Percentiles rank a stretch among this genome's conserved stretches.
Conservation (phyloP, 1,284 basidiomycete species). For the Fomitopsis schrenkii region DNA sequence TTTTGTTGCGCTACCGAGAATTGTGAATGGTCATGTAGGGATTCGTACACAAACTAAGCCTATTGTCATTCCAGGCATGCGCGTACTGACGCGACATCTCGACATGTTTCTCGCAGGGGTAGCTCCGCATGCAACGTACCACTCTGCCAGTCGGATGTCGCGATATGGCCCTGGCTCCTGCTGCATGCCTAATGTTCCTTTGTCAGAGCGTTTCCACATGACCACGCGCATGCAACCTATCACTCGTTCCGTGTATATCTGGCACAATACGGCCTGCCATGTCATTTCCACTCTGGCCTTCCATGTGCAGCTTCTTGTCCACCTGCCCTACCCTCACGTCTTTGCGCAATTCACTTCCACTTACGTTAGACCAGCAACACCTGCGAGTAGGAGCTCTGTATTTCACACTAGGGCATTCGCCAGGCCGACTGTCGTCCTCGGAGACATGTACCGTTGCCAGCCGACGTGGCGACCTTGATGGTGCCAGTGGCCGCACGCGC, state of each 20-base stretch:
- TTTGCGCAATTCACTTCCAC: conserved; percentile 77
- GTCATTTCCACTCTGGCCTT: conserved; percentile 76
- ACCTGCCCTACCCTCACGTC: conserved; percentile 84
- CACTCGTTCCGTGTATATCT: conserved; percentile 91
- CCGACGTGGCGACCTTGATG: too few relatives aligned
- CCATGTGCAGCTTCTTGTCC: conserved; percentile 76
- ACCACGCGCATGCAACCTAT: conserved; percentile 36
- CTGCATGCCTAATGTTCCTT: conserved; percentile 59
- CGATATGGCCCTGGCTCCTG: conserved; percentile 81
- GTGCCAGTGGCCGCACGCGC: too few relatives aligned
- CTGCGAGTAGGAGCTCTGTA: conserved; percentile 59
- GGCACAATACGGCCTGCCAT: conserved; percentile 82
- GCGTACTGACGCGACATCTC: conserved; percentile 79
- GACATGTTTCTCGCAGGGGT: conserved; percentile 83
- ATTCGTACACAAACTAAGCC: conserved; percentile 41
- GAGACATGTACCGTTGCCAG: too few relatives aligned
- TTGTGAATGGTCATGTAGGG: conserved; percentile 89
- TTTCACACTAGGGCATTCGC: conserved; percentile 59
- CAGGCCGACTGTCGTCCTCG: conserved; percentile 39
- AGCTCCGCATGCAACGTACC: conserved; percentile 87
- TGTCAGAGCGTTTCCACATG: background rate
- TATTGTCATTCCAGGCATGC: conserved; percentile 1
- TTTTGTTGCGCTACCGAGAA: conserved; percentile 97
- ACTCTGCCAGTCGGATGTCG: conserved; percentile 93
- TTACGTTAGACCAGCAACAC: conserved; percentile 68